These are phyloP conservation scores for Metschnikowia anglica DNA, from an alignment of 805 yeast species.

Conservation along the genomic window DNA sequence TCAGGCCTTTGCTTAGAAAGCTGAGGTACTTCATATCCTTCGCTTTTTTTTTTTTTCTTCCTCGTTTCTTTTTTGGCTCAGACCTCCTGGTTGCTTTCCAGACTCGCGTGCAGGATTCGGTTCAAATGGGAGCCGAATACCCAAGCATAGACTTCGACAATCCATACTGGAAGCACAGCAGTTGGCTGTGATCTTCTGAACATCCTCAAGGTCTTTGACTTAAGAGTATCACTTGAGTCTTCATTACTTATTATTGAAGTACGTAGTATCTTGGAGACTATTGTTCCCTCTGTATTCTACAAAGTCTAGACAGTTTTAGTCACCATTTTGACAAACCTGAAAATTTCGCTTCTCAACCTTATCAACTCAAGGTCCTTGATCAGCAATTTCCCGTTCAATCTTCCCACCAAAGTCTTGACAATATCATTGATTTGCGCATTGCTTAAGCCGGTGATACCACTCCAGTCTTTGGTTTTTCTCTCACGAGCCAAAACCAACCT, in stretches of 20 bases:
- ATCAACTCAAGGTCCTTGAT: slow-evolving; percentile 39
- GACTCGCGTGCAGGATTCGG: not conserved
- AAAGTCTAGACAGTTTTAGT: slow-evolving; percentile 24
- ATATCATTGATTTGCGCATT: slow-evolving; percentile 36
- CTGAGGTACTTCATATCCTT: too few species aligned
- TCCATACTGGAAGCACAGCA: too few species aligned
- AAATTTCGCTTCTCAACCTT: slow-evolving; percentile 39
- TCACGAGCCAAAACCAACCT: slow-evolving; percentile 39
- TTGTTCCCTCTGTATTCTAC: not conserved
- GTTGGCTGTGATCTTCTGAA: too few species aligned
- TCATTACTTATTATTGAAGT: not conserved
- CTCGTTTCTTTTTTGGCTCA: not conserved
- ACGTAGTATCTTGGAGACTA: not conserved
- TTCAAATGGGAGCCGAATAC: too few species aligned
- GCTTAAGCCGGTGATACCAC: slow-evolving; percentile 35
- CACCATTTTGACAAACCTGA: slow-evolving; percentile 44
- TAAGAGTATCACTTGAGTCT: too few species aligned
- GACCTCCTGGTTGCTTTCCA: not conserved
- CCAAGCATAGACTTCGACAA: too few species aligned
- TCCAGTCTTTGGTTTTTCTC: slow-evolving; percentile 33
- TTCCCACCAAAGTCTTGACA: slow-evolving; percentile 35
- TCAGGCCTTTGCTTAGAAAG: too few species aligned
- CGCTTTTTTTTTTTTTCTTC: not conserved
- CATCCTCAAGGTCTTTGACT: too few species aligned
- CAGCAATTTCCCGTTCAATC: slow-evolving; percentile 42